Base-by-base conservation (phyloP, 345 rosid genomes). In the Acer yangbiense region DNA sequence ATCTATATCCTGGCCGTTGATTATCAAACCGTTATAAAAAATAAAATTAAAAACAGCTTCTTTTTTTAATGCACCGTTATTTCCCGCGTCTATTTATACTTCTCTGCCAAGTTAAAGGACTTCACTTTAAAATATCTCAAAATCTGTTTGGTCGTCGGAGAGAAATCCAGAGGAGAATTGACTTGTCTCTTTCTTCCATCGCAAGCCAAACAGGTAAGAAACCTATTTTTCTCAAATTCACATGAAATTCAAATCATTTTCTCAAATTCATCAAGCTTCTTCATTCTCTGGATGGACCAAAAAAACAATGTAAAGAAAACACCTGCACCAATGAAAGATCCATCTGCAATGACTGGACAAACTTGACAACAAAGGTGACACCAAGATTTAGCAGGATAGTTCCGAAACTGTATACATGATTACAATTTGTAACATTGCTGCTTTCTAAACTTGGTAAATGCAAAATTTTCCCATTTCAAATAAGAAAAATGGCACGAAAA, bases 391-490 rank as follows among this genome's bases (percentile, higher is more conserved):
- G 74, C 35, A 95, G 85, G 68, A 89, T 86, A 16, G 94, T 94
- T 81, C 98, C 98, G n/a, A 88, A 70, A 95, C 95, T 13, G 97
- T 86, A 67, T 92, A 89, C 86, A 92, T 85, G 39, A 96, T 93
- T 69, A 97, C 99, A 94, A 93, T 93, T 79, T 95, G 97, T 66
- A 95, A 81, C 73, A 92, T 81, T 29, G 90, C 82, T 60, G 97
- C 97, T 83, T 92, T 95, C 55, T 87, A 67, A 48, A 98, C 97
- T 32, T 95, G 87, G 54, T 71, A 46, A 46, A 14, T 20, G 2
- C 35, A 76, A 52, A 65, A 73, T 25, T 68, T 52, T 25, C 54
- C 7, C n/a, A 43, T 66, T 46, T 16, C 44, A 50, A 29, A 35
- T 32, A 3, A 32, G 35, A 32, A 32, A 32, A 32, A 3, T 32